A percentile compares a stretch with the other conserved stretches of the same genome.
Conservation (phyloP, 2,329 filamentous ascomycete species). For the Aspergillus transmontanensis region DNA sequence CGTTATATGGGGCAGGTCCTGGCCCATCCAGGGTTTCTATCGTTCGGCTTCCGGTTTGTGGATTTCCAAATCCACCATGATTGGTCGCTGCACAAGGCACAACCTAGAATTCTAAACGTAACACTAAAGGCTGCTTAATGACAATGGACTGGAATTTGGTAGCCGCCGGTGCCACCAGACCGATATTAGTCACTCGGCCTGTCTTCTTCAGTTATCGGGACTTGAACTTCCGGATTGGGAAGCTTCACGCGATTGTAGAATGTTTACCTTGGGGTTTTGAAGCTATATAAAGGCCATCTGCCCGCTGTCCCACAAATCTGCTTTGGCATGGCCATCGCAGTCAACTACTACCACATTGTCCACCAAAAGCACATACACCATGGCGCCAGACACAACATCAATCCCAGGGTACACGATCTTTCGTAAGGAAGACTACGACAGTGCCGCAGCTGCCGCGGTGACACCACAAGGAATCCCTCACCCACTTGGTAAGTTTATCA, state of each 20-base stretch:
- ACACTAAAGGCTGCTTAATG: background rate
- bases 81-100: background rate
- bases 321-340: background rate
- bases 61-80: background rate
- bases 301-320: background rate
- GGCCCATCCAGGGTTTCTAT: background rate
- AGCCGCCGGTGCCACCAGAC: background rate
- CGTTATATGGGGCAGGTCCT: background rate
- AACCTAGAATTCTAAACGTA: background rate
- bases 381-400: background rate
- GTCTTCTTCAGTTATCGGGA: background rate
- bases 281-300: background rate
- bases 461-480: background rate
- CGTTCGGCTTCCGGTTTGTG: background rate
- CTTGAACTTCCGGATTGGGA: background rate
- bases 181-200: background rate
- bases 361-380: background rate
- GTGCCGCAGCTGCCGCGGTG: background rate
- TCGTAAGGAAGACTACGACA: background rate
- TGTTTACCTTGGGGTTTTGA: no score
- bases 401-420: background rate
- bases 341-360: background rate
- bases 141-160: background rate
- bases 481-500: background rate
- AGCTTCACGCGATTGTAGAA: background rate